phyloP scores from a whole-genome alignment of 2,329 filamentous ascomycete genomes.

The Macroventuria anomochaeta region DNA sequence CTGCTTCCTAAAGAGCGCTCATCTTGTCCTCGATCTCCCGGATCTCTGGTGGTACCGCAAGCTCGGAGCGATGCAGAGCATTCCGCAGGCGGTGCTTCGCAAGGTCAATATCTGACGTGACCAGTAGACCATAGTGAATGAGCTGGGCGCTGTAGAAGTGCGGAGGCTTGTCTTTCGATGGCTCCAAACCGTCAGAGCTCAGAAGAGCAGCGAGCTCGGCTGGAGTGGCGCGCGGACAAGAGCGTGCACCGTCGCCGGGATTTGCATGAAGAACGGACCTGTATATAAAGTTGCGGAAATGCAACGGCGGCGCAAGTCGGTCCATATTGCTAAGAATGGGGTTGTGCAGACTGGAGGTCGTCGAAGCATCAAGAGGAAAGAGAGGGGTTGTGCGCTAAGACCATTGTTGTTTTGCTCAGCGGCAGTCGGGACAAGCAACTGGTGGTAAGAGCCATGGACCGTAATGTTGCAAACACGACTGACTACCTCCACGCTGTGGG shows the following conservation, averaged over 20 bases:
- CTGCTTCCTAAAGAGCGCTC: not conserved
- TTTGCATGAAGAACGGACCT: not conserved
- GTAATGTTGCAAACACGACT: too few relatives aligned
- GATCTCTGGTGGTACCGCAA: not conserved
- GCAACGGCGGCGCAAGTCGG: not conserved
- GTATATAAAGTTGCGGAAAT: not conserved
- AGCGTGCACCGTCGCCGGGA: not conserved
- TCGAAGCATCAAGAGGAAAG: not conserved
- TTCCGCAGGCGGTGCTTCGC: not conserved
- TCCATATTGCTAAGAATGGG: not conserved
- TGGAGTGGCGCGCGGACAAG: not conserved
- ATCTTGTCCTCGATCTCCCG: not conserved
- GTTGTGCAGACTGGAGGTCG: not conserved
- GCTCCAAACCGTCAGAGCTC: too few relatives aligned
- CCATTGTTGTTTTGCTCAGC: too few relatives aligned
- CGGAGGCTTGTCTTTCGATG: not conserved
- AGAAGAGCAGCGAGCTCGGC: not conserved
- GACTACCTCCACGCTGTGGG: too few relatives aligned
- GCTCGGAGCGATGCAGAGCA: not conserved
- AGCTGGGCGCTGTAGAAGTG: not conserved
- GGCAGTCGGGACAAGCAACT: too few relatives aligned
- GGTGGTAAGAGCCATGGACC: too few relatives aligned
- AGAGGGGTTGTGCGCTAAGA: too few relatives aligned
- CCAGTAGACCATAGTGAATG: not conserved
- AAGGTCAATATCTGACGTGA: not conserved